These are phyloP conservation scores for Sporodiniella umbellata DNA, from an alignment of 371 early-diverging fungal genomes.

Conservation along the genomic window DNA sequence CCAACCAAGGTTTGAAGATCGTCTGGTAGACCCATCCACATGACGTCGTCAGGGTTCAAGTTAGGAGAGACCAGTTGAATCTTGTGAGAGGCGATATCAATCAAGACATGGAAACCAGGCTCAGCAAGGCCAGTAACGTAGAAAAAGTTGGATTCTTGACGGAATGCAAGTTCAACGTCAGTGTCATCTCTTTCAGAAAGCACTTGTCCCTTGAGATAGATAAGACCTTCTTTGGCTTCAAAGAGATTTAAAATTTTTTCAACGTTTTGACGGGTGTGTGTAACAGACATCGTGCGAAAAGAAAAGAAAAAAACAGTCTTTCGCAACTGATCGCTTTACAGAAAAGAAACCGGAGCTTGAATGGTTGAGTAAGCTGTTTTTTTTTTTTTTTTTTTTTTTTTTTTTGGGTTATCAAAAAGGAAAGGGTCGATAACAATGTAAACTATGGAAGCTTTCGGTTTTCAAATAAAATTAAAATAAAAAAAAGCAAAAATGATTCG, in stretches of 20 bases:
- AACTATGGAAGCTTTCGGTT: too few relatives aligned
- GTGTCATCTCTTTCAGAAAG: constrained; percentile 68
- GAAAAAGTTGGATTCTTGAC: constrained; percentile 85
- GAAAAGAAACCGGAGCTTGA: too few relatives aligned
- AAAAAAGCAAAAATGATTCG: too few relatives aligned
- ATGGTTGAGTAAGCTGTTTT: too few relatives aligned
- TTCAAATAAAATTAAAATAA: too few relatives aligned
- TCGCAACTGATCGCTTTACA: too few relatives aligned
- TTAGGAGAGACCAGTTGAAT: constrained; percentile 68
- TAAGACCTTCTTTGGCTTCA: constrained; percentile 53
- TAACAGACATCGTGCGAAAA: constrained; percentile 24
- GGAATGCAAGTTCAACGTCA: constrained; percentile 74
- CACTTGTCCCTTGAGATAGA: constrained; percentile 68
- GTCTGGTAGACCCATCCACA: constrained; percentile 81
- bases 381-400: too few relatives aligned
- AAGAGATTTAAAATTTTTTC: constrained; percentile 60
- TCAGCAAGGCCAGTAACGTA: constrained; percentile 57
- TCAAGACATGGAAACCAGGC: constrained; percentile 72
- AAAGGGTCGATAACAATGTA: too few relatives aligned
- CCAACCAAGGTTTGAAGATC: constrained; percentile 43
- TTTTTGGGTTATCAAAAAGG: too few relatives aligned
- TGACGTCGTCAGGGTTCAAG: constrained; percentile 70
- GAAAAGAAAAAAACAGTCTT: constrained; percentile 6
- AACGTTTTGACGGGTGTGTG: constrained; percentile 62
- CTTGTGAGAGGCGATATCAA: constrained; percentile 62